phyloP scores from a whole-genome alignment of 805 yeast species.

The Nakazawaea wyomingensis region DNA sequence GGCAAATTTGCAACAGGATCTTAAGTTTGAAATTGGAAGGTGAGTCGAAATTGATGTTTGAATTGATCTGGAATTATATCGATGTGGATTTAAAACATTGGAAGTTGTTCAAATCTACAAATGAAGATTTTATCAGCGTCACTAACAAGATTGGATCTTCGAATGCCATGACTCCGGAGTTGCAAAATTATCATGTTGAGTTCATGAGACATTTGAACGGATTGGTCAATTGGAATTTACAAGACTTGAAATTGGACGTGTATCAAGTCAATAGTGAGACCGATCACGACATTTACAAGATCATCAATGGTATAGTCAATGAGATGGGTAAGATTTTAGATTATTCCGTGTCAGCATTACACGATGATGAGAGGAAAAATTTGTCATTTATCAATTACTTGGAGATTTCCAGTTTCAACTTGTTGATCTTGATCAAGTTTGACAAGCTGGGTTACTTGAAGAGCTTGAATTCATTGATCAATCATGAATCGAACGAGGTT shows the following conservation, averaged over 20 bases:
- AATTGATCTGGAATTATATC: slow-evolving; percentile 10
- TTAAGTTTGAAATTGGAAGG: slow-evolving; percentile 5
- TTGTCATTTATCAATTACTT: slow-evolving; percentile 1
- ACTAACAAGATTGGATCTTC: background rate
- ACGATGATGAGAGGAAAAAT: slow-evolving; percentile 4
- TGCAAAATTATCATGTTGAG: background rate
- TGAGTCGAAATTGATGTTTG: slow-evolving; percentile 10
- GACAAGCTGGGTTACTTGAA: slow-evolving; percentile 2
- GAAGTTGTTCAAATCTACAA: background rate
- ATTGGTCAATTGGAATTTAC: slow-evolving; percentile 2
- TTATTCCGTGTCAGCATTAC: background rate
- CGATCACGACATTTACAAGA: slow-evolving; percentile 1
- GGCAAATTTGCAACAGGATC: slow-evolving; percentile 8
- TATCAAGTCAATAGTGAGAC: background rate
- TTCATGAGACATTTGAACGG: slow-evolving; percentile 1
- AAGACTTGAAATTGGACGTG: background rate
- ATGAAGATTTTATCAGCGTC: slow-evolving; percentile 1
- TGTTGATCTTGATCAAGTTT: slow-evolving; percentile 1
- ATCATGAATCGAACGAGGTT: background rate
- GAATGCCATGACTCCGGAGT: background rate
- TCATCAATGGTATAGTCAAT: background rate
- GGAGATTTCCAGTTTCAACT: slow-evolving; percentile 5
- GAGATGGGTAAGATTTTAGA: background rate
- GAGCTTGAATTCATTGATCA: slow-evolving; percentile 2
- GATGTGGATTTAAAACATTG: slow-evolving; percentile 5